A percentile compares a stretch with the other conserved stretches of the same genome.
These are phyloP conservation scores for Ophiocordyceps camponoti-floridani DNA, from an alignment of 2,329 filamentous ascomycete species.

Conservation along the genomic window DNA sequence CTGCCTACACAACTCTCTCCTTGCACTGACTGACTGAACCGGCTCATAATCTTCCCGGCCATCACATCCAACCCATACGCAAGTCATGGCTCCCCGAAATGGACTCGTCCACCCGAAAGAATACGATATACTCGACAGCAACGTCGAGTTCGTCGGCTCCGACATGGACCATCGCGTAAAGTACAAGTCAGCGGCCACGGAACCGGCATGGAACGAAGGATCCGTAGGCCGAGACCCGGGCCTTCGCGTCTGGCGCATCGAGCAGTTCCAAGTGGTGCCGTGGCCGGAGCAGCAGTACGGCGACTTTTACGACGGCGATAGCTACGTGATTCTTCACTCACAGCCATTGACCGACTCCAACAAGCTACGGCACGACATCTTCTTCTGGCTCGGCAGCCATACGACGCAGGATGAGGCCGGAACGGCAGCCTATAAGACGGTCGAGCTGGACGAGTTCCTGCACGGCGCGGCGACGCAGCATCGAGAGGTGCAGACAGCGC, in stretches of 20 bases:
- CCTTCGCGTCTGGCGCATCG: slow-evolving; percentile 47
- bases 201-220: slow-evolving; percentile 49
- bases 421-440: slow-evolving; percentile 52
- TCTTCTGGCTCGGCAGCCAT: slow-evolving; percentile 50
- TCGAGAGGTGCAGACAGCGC: slow-evolving; percentile 41
- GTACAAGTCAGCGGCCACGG: slow-evolving; percentile 43
- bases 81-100: slow-evolving; percentile 38
- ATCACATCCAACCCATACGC: background rate
- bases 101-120: slow-evolving; percentile 44
- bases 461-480: slow-evolving; percentile 44
- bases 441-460: slow-evolving; percentile 51
- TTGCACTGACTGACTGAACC: no score
- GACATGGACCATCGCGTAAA: slow-evolving; percentile 51
- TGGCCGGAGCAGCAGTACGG: slow-evolving; percentile 40
- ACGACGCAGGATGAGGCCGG: slow-evolving; percentile 53
- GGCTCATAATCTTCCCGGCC: no score
- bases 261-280: slow-evolving; percentile 44
- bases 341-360: slow-evolving; percentile 26
- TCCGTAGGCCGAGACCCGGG: slow-evolving; percentile 32
- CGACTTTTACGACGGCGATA: slow-evolving; percentile 49
- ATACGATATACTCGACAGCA: slow-evolving; percentile 51
- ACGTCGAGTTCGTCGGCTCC: slow-evolving; percentile 46
- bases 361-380: slow-evolving; percentile 43
- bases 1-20: no score
- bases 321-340: slow-evolving; percentile 46